phyloP scores from a whole-genome alignment of 75 land plant genomes.

The Larix kaempferi region DNA sequence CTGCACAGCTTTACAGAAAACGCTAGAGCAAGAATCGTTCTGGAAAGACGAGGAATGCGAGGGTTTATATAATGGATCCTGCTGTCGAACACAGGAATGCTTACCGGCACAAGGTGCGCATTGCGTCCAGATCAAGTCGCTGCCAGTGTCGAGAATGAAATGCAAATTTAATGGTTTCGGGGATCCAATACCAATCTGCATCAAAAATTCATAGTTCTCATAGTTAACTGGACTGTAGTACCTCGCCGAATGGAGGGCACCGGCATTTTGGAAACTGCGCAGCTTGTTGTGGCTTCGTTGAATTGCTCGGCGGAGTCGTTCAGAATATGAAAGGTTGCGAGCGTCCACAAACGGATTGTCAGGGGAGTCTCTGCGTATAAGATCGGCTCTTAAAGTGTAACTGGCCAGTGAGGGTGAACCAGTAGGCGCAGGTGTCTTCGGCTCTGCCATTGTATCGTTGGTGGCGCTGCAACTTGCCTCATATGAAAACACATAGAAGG shows the following conservation, averaged over 20 bases:
- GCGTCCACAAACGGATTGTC: background rate
- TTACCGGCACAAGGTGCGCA: constrained; percentile 12
- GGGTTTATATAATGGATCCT: constrained; percentile 13
- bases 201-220: constrained; percentile 20
- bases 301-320: background rate
- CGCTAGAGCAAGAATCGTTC: background rate
- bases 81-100: background rate
- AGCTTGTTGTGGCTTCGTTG: background rate
- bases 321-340: background rate
- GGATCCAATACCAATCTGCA: constrained; percentile 21
- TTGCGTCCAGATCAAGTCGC: constrained; percentile 32
- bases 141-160: constrained; percentile 25
- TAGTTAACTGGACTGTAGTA: background rate
- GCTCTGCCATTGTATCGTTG: too few relatives aligned
- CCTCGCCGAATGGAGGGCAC: too few relatives aligned
- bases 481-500: too few relatives aligned
- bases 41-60: constrained; percentile 11
- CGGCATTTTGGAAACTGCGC: background rate
- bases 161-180: constrained; percentile 13
- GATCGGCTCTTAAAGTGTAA: background rate
- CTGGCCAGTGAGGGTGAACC: too few relatives aligned
- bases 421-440: too few relatives aligned
- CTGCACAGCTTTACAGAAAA: background rate
- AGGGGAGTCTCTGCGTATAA: background rate
- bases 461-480: too few relatives aligned